These are phyloP conservation scores for Pichia rugopelliculosa DNA, from an alignment of 805 yeast species.

Conservation along the genomic window DNA sequence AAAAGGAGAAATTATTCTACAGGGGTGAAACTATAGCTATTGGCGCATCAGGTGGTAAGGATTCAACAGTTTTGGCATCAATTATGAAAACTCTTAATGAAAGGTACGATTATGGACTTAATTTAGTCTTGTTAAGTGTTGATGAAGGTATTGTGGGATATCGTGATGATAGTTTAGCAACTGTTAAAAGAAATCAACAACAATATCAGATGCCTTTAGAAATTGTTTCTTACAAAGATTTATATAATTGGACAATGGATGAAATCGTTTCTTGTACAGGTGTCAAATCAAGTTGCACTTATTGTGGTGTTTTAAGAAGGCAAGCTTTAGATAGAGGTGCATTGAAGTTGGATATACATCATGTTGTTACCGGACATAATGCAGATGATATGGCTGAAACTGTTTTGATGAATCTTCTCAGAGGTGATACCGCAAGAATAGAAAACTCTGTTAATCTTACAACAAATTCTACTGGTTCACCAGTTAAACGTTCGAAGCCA, in stretches of 20 bases:
- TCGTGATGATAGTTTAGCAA: constrained; percentile 93
- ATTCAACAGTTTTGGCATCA: constrained; percentile 90
- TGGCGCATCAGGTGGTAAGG: constrained; percentile 99
- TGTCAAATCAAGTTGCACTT: constrained; percentile 88
- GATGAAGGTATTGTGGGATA: constrained; percentile 98
- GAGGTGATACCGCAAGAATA: constrained; percentile 94
- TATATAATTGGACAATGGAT: constrained; percentile 98
- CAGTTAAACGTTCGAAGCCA: constrained; percentile 90
- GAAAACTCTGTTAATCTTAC: constrained; percentile 83
- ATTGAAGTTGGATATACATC: constrained; percentile 71
- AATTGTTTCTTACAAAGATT: constrained; percentile 68
- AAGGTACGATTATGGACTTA: constrained; percentile 79
- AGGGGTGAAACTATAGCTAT: constrained; percentile 88
- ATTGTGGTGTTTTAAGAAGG: constrained; percentile 94
- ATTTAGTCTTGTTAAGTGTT: constrained; percentile 73
- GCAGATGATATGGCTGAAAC: constrained; percentile 99
- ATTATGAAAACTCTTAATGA: constrained; percentile 82
- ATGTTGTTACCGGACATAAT: constrained; percentile 96
- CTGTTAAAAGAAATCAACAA: constrained; percentile 85
- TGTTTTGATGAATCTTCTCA: constrained; percentile 82
- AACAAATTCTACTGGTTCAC: constrained; percentile 77
- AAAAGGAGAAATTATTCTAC: constrained; percentile 57
- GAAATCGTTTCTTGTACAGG: constrained; percentile 94
- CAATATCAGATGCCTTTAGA: constrained; percentile 46
- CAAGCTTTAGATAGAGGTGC: constrained; percentile 98